These are phyloP conservation scores for Geosiphon pyriformis DNA, from an alignment of 192 early-diverging fungal species.

Conservation along the genomic window DNA sequence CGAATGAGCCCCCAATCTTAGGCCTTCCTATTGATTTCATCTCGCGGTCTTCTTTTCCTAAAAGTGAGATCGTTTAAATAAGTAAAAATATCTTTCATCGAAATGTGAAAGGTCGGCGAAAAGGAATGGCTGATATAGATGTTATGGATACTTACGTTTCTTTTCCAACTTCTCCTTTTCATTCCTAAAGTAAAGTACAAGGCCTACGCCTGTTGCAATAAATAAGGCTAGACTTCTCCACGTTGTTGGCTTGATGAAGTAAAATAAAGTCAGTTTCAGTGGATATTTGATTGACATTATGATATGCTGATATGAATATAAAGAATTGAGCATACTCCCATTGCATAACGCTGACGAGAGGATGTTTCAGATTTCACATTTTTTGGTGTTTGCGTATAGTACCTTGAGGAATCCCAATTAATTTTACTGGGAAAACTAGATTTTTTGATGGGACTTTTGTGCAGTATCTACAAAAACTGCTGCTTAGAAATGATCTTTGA, in stretches of 20 bases:
- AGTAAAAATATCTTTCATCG: background rate
- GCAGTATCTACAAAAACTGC: too few relatives aligned
- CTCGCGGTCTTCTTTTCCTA: conserved; percentile 21
- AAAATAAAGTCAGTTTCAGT: background rate
- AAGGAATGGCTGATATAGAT: background rate
- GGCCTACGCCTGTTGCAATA: conserved; percentile 48
- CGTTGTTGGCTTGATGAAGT: conserved; percentile 33
- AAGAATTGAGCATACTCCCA: background rate
- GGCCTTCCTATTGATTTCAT: conserved; percentile 68
- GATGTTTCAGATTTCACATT: conserved; percentile 1
- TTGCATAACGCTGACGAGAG: background rate
- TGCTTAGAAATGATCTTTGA: too few relatives aligned
- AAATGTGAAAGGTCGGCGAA: background rate
- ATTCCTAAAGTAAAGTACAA: conserved; percentile 58
- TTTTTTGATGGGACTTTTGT: too few relatives aligned
- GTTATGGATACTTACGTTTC: conserved; percentile 32
- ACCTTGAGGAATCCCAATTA: too few relatives aligned
- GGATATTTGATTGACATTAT: background rate
- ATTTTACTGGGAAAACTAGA: too few relatives aligned
- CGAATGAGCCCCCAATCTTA: conserved; percentile 85
- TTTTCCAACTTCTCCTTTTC: conserved; percentile 52
- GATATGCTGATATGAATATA: background rate
- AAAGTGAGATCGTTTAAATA: background rate
- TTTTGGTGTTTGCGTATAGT: too few relatives aligned
- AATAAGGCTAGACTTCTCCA: conserved; percentile 54